Evolutionary conservation across 2,329 filamentous ascomycete species (phyloP), one percentile per base, ranked within the genome.

Genomic region (Cadophora luteo-olivacea): DNA sequence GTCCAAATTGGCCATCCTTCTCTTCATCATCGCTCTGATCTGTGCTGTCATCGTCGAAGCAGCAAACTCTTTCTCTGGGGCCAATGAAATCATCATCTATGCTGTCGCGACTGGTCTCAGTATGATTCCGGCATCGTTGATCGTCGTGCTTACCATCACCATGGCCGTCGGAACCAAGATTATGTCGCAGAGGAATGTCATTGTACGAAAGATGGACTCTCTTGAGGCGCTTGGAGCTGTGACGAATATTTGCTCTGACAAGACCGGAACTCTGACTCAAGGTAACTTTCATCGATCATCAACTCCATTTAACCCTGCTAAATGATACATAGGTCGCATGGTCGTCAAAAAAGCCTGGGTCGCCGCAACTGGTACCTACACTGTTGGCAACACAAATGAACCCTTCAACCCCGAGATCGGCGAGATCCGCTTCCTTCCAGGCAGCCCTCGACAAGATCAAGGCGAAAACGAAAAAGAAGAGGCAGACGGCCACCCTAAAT

Each of bases 201-300:
- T 88, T 73, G 86, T 88, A 58, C 83, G 86, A 33, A 86, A 86
- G 71, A 77, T 88, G 62, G 82, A 85, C 68, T 85, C 85, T 2
- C 76, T 87, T 4, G 86, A 87, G 74, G 85, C 85, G 4, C 78
- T 87, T 12, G 86, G 86, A 29, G 85, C 82, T 52, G 85, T 88
- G 32, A 87, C 85, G 72, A 69, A 36, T 81, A 89, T 94, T 58
- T 92, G 91, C 77, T 92, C 90, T 0, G 91, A 93, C 77, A 93
- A 93, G 81, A 93, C 91, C 0, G 91, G 91, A 4, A 91, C 89
- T 0, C 79, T 92, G 66, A 67, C 58, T 8, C 57, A 67, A 12
- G 57, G 83, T 60, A 77, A 80, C 29, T 29, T 29, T 29, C 29
- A 29, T 29, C 3, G 5, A 29, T 29, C 3, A 29, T 29, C 29